Conservation (phyloP, 2,329 filamentous ascomycete genomes). For the Exophiala mesophila region DNA sequence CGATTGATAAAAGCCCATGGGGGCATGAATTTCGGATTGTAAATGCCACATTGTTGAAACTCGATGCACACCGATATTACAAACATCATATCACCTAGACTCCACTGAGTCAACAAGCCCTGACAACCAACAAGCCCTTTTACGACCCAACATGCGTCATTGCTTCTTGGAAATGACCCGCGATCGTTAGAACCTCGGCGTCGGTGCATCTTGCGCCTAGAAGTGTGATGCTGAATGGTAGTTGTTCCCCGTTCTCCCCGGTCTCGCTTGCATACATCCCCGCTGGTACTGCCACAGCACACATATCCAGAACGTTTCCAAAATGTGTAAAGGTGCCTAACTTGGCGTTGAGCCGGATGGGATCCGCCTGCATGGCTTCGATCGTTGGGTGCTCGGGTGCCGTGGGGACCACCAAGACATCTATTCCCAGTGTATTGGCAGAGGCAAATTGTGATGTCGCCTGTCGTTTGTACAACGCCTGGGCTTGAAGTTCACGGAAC, state of each 20-base stretch:
- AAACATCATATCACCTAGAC: no score
- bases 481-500: constrained; percentile 46
- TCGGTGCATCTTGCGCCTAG: constrained; percentile 40
- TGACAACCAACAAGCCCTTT: no score
- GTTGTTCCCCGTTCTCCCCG: constrained; percentile 8
- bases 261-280: constrained; percentile 30
- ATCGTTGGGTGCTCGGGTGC: constrained; percentile 51
- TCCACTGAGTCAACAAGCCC: no score
- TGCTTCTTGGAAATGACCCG: constrained; percentile 35
- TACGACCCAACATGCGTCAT: no score
- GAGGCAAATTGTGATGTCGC: constrained; percentile 14
- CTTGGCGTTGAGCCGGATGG: constrained; percentile 50
- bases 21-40: neutral
- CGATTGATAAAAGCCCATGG: constrained; percentile 1
- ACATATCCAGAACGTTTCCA: constrained; percentile 57
- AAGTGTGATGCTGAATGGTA: constrained; percentile 29
- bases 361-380: constrained; percentile 47
- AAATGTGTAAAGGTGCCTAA: constrained; percentile 57
- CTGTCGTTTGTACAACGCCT: constrained; percentile 32
- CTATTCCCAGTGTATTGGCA: constrained; percentile 31
- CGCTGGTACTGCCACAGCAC: constrained; percentile 51
- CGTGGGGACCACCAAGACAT: constrained; percentile 53
- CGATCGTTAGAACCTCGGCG: constrained; percentile 45
- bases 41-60: constrained; percentile 1
- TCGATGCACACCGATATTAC: neutral